Base-by-base conservation (phyloP, 176 grass and related monocot species). In the Bothriochloa decipiens region DNA sequence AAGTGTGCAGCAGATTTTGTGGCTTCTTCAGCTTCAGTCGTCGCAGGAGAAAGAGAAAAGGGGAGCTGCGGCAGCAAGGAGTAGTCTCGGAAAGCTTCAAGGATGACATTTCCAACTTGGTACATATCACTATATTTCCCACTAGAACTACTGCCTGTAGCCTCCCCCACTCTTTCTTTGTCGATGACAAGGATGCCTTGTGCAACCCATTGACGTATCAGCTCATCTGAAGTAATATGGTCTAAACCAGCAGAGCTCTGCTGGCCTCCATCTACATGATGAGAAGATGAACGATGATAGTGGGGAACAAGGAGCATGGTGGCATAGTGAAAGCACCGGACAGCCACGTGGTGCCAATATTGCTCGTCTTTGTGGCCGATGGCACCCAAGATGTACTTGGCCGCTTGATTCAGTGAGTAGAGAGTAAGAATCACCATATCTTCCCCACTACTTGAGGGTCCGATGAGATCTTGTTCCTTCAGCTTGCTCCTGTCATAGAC, bases 21-120 rank as follows among this genome's bases (percentile, higher is more conserved):
- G 9, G 68, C 2, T 2, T 74, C 4, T 37, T 4, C 5, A 33
- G 42, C 0, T 23, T 23, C 11, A 49, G 10, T 49, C 14, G 4
- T 61, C 20, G 0, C 6, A 6, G 27, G 26, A 60, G 18, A 57
- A 57, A 73, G 26, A 60, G 72, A 0, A 81, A 52, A 79, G 0
- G 87, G 75, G 4, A 88, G 15, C 20, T 88, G 4, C 3, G 35
- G 35, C 35, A 88, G 0, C 14, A 84, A 45, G 2, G 75, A 84
- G 37, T 84, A 74, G 5, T 66, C 46, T 0, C 0, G 18, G 10
- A 88, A 88, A 0, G 87, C 57, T 20, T 84, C 10, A 12, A 88
- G 33, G 6, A 88, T 67, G 12, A 66, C 14, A 18, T 42, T 74
- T 14, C 81, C 81, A 67, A 84, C 9, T 57, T 41, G 55, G 23